Percentiles rank a stretch among this genome's conserved stretches.
phyloP scores from a whole-genome alignment of 495 filamentous ascomycete genomes.

The Lophiostoma macrostomum region DNA sequence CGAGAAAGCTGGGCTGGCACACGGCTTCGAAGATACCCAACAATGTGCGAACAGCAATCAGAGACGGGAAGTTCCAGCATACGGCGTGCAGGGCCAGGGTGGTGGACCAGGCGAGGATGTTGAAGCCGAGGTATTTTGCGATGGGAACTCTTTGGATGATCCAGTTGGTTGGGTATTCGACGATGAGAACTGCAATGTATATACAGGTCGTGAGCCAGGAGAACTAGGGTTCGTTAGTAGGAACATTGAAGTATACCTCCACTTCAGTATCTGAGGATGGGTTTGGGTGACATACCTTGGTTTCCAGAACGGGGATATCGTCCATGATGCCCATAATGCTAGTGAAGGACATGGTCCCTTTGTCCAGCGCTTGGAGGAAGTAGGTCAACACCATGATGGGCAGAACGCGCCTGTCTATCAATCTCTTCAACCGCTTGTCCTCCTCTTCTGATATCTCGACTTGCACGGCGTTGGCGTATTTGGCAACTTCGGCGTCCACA shows the following conservation, averaged over 20 bases:
- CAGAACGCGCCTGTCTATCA: constrained; percentile 52
- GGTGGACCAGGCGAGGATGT: constrained; percentile 60
- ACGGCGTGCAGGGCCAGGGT: constrained; percentile 56
- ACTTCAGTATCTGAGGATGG: no score
- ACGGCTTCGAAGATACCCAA: constrained; percentile 57
- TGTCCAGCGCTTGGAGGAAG: constrained; percentile 63
- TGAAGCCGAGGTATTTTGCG: constrained; percentile 57
- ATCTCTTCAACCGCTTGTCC: constrained; percentile 49
- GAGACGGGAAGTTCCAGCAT: constrained; percentile 51
- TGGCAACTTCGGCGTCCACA: constrained; percentile 62
- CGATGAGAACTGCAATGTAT: constrained; percentile 60
- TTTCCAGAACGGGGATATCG: constrained; percentile 51
- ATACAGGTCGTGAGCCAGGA: constrained; percentile 79
- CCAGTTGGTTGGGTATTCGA: constrained; percentile 51
- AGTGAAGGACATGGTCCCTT: constrained; percentile 23
- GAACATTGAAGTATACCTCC: no score
- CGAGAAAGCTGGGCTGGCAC: constrained; percentile 39
- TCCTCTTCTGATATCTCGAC: constrained; percentile 56
- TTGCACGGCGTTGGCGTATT: constrained; percentile 52
- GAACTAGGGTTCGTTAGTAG: constrained; percentile 44
- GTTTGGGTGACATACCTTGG: constrained; percentile 62
- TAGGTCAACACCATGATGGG: constrained; percentile 58
- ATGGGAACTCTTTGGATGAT: constrained; percentile 56
- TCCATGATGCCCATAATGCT: constrained; percentile 41
- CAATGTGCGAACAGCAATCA: constrained; percentile 54